These are phyloP conservation scores for Neoboletus subvelutipes DNA, from an alignment of 768 basidiomycete genomes.

Conservation along the genomic window DNA sequence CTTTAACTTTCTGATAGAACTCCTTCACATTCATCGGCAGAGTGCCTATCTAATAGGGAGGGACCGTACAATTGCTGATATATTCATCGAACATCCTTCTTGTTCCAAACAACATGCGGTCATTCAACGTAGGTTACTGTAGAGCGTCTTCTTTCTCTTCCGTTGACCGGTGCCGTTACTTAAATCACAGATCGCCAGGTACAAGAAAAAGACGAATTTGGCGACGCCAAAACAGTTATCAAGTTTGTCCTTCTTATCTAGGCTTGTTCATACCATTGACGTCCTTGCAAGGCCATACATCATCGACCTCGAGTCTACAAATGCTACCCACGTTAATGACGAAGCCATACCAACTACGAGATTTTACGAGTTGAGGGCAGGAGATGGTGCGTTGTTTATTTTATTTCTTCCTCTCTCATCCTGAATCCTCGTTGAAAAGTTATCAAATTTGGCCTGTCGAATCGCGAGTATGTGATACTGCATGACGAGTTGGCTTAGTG, in stretches of 20 bases:
- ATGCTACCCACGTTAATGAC: conserved; percentile 90
- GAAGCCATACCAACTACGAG: conserved; percentile 80
- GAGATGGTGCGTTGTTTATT: conserved; percentile 62
- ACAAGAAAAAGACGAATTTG: conserved; percentile 85
- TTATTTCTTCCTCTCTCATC: not conserved
- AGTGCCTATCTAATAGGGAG: conserved; percentile 93
- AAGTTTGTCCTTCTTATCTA: conserved; percentile 61
- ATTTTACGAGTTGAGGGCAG: conserved; percentile 78
- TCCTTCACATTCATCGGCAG: conserved; percentile 90
- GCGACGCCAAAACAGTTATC: conserved; percentile 67
- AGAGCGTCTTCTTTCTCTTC: not conserved
- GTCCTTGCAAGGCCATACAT: conserved; percentile 74
- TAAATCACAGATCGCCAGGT: conserved; percentile 68
- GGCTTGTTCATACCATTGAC: conserved; percentile 8
- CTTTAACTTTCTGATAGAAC: conserved; percentile 47
- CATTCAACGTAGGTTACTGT: conserved; percentile 70
- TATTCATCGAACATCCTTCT: conserved; percentile 92
- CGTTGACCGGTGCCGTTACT: conserved; percentile 1
- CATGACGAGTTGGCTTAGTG: conserved; percentile 68
- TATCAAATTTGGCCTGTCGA: conserved; percentile 81
- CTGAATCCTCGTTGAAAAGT: conserved; percentile 44
- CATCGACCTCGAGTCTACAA: conserved; percentile 98
- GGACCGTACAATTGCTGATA: conserved; percentile 82
- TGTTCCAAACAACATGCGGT: conserved; percentile 98
- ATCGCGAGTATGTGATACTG: conserved; percentile 80